Evolutionary conservation across 495 filamentous ascomycete genomes (phyloP), one percentile per base, ranked within the genome.

Genomic region (Tuber indicum): DNA sequence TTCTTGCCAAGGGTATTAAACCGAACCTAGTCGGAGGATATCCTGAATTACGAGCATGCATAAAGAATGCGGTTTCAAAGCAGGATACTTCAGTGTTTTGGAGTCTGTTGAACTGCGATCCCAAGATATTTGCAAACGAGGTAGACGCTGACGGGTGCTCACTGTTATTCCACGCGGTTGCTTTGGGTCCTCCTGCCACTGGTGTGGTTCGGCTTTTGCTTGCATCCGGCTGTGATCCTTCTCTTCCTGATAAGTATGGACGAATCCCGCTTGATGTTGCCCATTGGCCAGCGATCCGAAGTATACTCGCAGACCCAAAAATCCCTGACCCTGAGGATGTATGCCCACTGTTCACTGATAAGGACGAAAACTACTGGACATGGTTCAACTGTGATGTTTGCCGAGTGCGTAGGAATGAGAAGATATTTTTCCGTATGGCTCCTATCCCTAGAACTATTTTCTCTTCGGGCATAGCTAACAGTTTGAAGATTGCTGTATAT

Each of bases 321-420:
- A 66, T 66, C 12, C 26, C 58, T 0, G 58, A 66, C 26, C 58
- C 58, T 16, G 58, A 32, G 58, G 58, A 66, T 36, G 26, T 66
- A 66, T 66, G 58, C 58, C 58, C 58, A 8, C 32, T 66, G 26
- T 66, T 66, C 26, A 66, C 26, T 17, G 58, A 66, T 14, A 66
- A 66, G 58, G 58, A 66, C 26, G 58, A 66, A 26, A 66, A 66
- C 26, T 66, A 66, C 26, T 66, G 58, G 58, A 66, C 58, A 7
- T 66, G 58, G 58, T 66, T 66, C 58, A 66, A 66, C 58, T 66
- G 58, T 36, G 58, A 66, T 36, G 58, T 66, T 66, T 66, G 58
- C 58, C 12, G 58, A 36, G 58, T 66, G 14, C 26, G 58, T 7
- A 66, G 26, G 58, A 66, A 66, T 19, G 58, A 66, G 58, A 66